Percentiles rank a stretch among this genome's conserved stretches.
These are phyloP conservation scores for Geranium rotundifolium DNA, from an alignment of 345 rosid species.

Conservation along the genomic window DNA sequence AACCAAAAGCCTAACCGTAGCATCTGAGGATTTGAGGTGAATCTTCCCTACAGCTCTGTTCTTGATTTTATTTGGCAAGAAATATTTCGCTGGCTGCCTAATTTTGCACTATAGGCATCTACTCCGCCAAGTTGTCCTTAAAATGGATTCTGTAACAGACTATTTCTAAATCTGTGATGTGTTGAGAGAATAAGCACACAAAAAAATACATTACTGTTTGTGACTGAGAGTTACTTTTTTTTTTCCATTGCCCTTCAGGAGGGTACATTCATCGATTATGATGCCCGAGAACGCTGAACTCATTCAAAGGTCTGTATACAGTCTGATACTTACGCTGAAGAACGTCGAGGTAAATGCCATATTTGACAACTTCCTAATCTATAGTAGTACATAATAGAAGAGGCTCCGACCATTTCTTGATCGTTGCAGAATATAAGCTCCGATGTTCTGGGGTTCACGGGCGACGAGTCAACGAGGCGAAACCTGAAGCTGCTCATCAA, in stretches of 20 bases:
- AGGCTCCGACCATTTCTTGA: too few relatives aligned
- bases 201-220: too few relatives aligned
- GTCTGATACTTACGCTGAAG: conserved; percentile 79
- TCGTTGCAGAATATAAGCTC: conserved; percentile 85
- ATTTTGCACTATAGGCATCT: too few relatives aligned
- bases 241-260: conserved; percentile 31
- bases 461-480: conserved; percentile 79
- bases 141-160: too few relatives aligned
- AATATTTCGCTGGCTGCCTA: too few relatives aligned
- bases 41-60: not conserved
- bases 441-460: conserved; percentile 91
- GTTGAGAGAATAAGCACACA: too few relatives aligned
- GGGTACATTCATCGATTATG: conserved; percentile 67
- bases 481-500: conserved; percentile 82
- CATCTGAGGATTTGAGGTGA: conserved; percentile 85
- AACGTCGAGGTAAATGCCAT: conserved; percentile 60
- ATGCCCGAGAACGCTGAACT: conserved; percentile 90
- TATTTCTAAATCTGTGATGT: too few relatives aligned
- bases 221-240: not conserved
- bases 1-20: conserved; percentile 76
- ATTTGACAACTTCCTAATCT: too few relatives aligned
- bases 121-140: too few relatives aligned
- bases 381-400: too few relatives aligned
- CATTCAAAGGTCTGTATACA: conserved; percentile 70
- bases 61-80: too few relatives aligned